Conservation (phyloP, 352 stramenopile genomes). For the Phytopythium litorale region DNA sequence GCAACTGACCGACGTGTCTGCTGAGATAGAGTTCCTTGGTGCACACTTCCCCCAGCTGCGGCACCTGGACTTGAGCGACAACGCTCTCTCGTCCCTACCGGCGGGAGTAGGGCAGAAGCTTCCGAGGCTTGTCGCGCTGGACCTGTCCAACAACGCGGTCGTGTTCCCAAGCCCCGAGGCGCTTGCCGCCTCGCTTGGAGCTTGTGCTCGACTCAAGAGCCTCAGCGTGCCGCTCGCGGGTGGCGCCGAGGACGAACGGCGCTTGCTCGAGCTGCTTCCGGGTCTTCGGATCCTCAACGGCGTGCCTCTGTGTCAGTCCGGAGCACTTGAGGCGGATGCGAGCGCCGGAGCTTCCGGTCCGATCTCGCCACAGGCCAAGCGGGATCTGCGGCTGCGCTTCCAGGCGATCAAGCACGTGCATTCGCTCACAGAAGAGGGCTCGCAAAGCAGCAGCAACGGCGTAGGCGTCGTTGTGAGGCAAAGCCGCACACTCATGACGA, state of each 20-base stretch:
- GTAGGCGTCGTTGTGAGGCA: background rate
- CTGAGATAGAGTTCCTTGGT: conserved; percentile 36
- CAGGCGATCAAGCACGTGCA: conserved; percentile 14
- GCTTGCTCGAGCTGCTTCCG: conserved; percentile 54
- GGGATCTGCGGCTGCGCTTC: conserved; percentile 28
- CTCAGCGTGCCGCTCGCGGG: conserved; percentile 50
- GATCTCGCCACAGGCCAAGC: conserved; percentile 32
- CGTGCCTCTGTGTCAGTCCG: conserved; percentile 14
- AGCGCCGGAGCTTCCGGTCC: background rate
- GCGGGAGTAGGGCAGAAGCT: conserved; percentile 30
- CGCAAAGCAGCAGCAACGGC: background rate
- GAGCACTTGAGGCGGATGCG: background rate
- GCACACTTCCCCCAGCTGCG: conserved; percentile 39
- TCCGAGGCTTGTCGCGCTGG: conserved; percentile 52
- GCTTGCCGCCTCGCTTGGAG: conserved; percentile 35
- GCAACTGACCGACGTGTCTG: conserved; percentile 24
- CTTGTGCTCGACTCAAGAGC: conserved; percentile 51
- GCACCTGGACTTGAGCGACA: conserved; percentile 59
- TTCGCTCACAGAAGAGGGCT: background rate
- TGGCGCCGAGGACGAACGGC: conserved; percentile 47
- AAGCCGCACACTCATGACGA: background rate
- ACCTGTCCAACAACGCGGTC: conserved; percentile 52
- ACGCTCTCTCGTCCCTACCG: conserved; percentile 37
- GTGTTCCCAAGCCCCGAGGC: conserved; percentile 24
- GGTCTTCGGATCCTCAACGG: conserved; percentile 60